These are phyloP conservation scores for Deakozyma indianensis DNA, from an alignment of 805 yeast genomes.

Conservation along the genomic window DNA sequence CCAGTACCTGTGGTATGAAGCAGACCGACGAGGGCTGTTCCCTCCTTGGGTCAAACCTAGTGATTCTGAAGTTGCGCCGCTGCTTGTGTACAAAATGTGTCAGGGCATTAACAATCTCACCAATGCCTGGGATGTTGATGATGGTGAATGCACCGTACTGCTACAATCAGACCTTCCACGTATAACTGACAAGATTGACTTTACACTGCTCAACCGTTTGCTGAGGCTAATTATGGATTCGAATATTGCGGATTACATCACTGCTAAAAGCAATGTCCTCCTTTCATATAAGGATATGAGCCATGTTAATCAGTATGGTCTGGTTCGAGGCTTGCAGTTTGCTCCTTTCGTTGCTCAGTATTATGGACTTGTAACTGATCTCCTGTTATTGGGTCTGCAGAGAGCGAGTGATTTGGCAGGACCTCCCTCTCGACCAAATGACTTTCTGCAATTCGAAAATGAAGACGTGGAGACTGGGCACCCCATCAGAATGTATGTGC, in stretches of 20 bases:
- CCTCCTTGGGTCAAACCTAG: conserved; percentile 96
- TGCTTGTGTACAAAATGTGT: conserved; percentile 85
- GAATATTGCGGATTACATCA: conserved; percentile 82
- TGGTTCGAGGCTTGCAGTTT: conserved; percentile 79
- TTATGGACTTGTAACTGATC: conserved; percentile 75
- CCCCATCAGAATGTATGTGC: conserved; percentile 68
- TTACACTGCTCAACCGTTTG: conserved; percentile 71
- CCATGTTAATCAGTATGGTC: conserved; percentile 78
- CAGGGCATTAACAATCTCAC: conserved; percentile 74
- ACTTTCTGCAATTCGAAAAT: conserved; percentile 59
- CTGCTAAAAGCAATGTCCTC: conserved; percentile 76
- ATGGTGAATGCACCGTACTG: conserved; percentile 73
- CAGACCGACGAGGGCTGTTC: conserved; percentile 70
- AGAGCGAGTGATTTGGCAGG: conserved; percentile 86
- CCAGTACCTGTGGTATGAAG: conserved; percentile 93
- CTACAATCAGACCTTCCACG: conserved; percentile 61
- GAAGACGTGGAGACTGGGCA: conserved; percentile 43
- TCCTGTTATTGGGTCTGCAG: conserved; percentile 69
- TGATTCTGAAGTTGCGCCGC: conserved; percentile 86
- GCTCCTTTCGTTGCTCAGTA: conserved; percentile 81
- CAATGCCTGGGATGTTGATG: conserved; percentile 61
- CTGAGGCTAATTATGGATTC: conserved; percentile 74
- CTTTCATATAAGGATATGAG: conserved; percentile 88
- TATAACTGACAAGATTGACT: conserved; percentile 73
- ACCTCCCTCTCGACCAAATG: conserved; percentile 50